Conservation (phyloP, 2,329 filamentous ascomycete species). For the Ceratocystis cubensis region DNA sequence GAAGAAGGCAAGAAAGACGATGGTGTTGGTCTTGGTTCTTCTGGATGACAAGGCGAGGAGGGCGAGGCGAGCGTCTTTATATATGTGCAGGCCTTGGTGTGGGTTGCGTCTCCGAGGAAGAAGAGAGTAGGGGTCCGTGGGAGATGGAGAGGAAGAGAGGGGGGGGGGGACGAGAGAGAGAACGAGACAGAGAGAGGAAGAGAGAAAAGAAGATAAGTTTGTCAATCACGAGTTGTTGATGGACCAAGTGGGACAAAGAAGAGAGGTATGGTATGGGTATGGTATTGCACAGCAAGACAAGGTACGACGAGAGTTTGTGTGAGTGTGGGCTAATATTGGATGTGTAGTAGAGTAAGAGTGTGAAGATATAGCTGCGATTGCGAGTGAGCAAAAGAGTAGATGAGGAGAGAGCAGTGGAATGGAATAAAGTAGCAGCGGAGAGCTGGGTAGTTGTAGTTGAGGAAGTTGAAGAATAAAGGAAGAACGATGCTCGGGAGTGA, state of each 20-base stretch:
- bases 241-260: background rate
- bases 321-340: background rate
- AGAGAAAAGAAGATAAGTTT: background rate
- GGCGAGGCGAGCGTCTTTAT: background rate
- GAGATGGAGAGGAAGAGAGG: background rate
- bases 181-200: background rate
- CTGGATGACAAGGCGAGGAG: background rate
- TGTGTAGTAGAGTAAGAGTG: background rate
- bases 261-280: background rate
- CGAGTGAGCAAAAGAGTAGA: background rate
- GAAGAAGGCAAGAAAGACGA: background rate
- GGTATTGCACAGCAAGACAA: slow-evolving; percentile 10
- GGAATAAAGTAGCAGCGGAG: background rate
- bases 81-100: background rate
- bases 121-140: background rate
- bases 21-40: background rate
- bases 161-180: background rate
- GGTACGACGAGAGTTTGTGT: background rate
- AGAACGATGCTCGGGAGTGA: background rate
- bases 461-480: background rate
- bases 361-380: background rate
- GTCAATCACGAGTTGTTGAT: background rate
- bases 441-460: background rate
- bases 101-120: background rate
- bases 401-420: background rate